Evolutionary conservation across 148 eudicot species (phyloP).

Genomic region (Drosera capensis): DNA sequence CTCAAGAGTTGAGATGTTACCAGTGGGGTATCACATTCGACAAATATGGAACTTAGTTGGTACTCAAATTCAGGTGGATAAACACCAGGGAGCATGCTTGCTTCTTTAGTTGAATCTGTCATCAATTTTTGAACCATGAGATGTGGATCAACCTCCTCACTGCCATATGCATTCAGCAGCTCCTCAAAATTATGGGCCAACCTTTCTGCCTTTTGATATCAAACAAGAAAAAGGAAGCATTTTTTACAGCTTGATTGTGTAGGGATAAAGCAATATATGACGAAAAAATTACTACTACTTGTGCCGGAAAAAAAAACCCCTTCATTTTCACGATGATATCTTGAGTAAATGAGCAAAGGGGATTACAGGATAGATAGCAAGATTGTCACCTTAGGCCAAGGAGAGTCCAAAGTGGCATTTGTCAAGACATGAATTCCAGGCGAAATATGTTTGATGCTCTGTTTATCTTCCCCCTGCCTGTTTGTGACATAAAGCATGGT

Average conservation of each 20-base stretch:
- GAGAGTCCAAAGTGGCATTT: conserved; percentile 61
- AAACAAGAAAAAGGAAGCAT: neutral
- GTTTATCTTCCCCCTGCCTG: conserved; percentile 39
- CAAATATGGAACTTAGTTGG: conserved; percentile 56
- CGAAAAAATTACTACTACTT: no score
- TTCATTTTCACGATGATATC: neutral
- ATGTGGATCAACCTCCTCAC: conserved; percentile 25
- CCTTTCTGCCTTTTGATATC: conserved; percentile 37
- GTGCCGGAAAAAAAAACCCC: neutral
- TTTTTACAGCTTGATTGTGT: neutral
- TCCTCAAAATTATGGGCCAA: conserved; percentile 35
- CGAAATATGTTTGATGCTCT: conserved; percentile 27
- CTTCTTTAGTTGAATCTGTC: conserved; percentile 52
- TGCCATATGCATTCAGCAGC: conserved; percentile 14
- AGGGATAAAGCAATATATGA: neutral
- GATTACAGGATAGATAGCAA: neutral
- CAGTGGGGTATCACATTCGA: conserved; percentile 32
- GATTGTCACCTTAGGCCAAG: conserved; percentile 65
- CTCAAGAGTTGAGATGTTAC: conserved; percentile 14
- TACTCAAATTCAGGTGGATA: conserved; percentile 32
- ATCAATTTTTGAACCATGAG: conserved; percentile 48
- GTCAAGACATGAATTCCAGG: conserved; percentile 73
- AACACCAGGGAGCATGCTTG: conserved; percentile 33
- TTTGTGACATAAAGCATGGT: conserved; percentile 67
- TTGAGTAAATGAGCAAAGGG: neutral